phyloP scores from a whole-genome alignment of 192 early-diverging fungal species.

The Gaertneriomyces sp. region DNA sequence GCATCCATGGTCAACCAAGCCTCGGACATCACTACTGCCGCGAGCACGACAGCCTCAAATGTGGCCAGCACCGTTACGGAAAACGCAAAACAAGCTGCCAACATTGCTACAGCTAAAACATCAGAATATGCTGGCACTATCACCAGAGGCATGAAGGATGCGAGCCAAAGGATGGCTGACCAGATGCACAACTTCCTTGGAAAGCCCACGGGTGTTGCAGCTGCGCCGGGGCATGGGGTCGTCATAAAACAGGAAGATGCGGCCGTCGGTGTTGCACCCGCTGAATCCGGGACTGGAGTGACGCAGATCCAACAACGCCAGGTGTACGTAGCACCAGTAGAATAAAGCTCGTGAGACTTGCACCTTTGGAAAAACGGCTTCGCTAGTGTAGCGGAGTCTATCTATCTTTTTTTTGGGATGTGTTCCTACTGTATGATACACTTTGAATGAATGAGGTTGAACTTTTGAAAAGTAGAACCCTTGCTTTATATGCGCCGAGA shows the following conservation, averaged over 20 bases:
- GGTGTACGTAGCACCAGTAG: too few species aligned
- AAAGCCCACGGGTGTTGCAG: neutral
- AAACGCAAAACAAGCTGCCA: neutral
- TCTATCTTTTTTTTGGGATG: too few species aligned
- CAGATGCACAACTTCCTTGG: constrained; percentile 12
- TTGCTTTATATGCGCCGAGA: too few species aligned
- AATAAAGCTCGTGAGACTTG: too few species aligned
- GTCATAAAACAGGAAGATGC: neutral
- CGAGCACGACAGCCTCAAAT: neutral
- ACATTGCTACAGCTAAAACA: neutral
- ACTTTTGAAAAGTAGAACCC: too few species aligned
- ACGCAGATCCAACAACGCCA: neutral
- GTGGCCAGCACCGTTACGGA: neutral
- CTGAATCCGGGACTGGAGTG: constrained; percentile 1
- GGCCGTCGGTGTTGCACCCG: neutral
- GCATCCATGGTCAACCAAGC: constrained; percentile 2
- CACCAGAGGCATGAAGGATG: constrained; percentile 3
- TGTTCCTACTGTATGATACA: too few species aligned
- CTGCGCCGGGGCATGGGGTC: neutral
- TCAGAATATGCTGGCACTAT: neutral
- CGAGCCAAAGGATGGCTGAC: constrained; percentile 1
- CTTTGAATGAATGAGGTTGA: too few species aligned
- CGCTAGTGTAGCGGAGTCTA: too few species aligned
- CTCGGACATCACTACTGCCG: neutral
- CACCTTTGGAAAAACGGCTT: too few species aligned